Evolutionary conservation across 208 protist species (phyloP).

Genomic region (Leishmania arabica): DNA sequence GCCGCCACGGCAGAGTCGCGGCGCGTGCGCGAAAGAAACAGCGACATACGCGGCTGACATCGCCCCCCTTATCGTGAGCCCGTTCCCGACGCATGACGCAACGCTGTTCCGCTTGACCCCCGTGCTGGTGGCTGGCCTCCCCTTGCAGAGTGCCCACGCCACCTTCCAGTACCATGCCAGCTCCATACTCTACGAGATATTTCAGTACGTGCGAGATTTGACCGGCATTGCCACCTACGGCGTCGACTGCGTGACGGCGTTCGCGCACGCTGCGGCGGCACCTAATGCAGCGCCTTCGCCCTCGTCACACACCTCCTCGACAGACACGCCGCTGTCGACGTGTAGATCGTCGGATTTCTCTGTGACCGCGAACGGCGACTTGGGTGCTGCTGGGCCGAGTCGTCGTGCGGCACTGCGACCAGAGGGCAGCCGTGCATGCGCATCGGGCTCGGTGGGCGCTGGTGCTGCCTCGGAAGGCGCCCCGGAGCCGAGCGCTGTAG

Average conservation of each 20-base stretch:
- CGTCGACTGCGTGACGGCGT: conserved; percentile 51
- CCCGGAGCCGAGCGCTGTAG: neutral
- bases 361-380: neutral
- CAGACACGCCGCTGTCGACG: neutral
- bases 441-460: neutral
- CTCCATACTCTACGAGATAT: conserved; percentile 50
- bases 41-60: neutral
- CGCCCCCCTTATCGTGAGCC: conserved; percentile 25
- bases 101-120: conserved; percentile 74
- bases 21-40: neutral
- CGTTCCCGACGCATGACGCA: conserved; percentile 74
- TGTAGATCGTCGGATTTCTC: neutral
- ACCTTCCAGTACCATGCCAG: conserved; percentile 60
- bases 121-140: conserved; percentile 51
- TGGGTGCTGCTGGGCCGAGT: neutral
- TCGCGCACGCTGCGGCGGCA: conserved; percentile 9
- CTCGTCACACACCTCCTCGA: neutral
- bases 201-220: conserved; percentile 70
- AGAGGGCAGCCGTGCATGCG: neutral
- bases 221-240: conserved; percentile 68
- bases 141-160: conserved; percentile 57
- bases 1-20: conserved; percentile 1
- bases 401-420: neutral
- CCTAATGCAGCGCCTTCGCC: neutral
- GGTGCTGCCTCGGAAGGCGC: neutral